These are phyloP conservation scores for Agapanthus africanus DNA, from an alignment of 106 monocot genomes.

Conservation along the genomic window DNA sequence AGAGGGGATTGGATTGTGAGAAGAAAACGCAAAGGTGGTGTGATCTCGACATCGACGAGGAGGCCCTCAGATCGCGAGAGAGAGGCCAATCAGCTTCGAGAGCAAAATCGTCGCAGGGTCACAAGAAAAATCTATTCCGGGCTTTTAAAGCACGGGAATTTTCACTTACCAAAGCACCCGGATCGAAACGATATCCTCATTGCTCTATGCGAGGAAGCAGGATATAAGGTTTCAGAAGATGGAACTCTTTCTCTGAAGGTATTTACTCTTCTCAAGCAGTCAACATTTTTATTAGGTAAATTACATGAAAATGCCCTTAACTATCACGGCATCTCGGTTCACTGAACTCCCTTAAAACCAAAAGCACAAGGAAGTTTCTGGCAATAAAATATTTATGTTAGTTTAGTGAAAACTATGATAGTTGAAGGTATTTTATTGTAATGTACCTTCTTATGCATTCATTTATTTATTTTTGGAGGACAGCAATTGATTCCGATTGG, in stretches of 20 bases:
- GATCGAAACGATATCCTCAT: slow-evolving; percentile 9
- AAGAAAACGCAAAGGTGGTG: neutral
- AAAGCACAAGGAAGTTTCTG: no score
- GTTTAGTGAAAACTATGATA: no score
- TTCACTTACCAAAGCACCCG: slow-evolving; percentile 9
- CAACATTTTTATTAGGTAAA: no score
- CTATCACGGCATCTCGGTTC: no score
- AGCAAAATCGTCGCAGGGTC: neutral
- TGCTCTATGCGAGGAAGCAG: slow-evolving; percentile 9
- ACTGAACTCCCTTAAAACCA: no score
- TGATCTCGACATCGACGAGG: no score
- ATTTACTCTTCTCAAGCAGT: neutral
- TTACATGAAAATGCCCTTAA: no score
- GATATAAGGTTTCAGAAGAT: slow-evolving; percentile 1
- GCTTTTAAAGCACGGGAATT: neutral
- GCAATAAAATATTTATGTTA: no score
- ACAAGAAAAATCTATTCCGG: slow-evolving; percentile 5
- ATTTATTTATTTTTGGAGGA: neutral
- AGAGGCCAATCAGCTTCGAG: neutral
- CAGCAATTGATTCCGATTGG: neutral
- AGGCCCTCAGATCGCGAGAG: no score
- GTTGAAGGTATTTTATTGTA: no score
- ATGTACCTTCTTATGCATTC: no score
- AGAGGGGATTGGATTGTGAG: no score
- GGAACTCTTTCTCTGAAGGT: slow-evolving; percentile 4